Percentiles rank a stretch among this genome's conserved stretches.
phyloP scores from a whole-genome alignment of 164 flowering plant species.

The Brasenia schreberi region DNA sequence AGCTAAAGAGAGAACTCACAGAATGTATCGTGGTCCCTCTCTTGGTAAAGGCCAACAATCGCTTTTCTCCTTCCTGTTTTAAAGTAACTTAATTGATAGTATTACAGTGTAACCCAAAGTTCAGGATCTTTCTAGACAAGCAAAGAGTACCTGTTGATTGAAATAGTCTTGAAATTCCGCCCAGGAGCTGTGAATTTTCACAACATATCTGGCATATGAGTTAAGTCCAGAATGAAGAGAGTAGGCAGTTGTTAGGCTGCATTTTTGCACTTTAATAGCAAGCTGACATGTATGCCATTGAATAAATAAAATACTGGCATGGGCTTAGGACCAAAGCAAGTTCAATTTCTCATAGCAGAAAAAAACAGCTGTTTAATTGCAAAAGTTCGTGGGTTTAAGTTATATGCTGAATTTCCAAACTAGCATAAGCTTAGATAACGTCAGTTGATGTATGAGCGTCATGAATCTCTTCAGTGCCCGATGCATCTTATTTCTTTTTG shows the following conservation, averaged over 20 bases:
- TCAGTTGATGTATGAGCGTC: too few species aligned
- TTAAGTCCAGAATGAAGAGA: conserved; percentile 8
- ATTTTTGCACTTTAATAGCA: neutral
- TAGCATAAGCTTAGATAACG: too few species aligned
- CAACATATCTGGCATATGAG: conserved; percentile 54
- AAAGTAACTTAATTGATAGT: neutral
- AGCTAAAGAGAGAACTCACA: conserved; percentile 25
- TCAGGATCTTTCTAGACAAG: neutral
- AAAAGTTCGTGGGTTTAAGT: too few species aligned
- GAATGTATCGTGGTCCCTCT: conserved; percentile 65
- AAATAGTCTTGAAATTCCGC: conserved; percentile 67
- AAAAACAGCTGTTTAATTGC: too few species aligned
- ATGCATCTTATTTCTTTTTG: too few species aligned
- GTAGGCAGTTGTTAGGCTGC: neutral
- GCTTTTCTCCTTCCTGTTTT: conserved; percentile 65
- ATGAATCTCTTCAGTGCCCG: too few species aligned
- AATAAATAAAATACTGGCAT: too few species aligned
- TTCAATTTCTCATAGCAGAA: too few species aligned
- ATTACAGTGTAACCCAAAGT: neutral
- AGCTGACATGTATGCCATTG: neutral
- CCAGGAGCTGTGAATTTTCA: conserved; percentile 88
- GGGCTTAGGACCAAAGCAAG: too few species aligned
- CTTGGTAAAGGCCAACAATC: conserved; percentile 83
- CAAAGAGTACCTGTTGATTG: conserved; percentile 41
- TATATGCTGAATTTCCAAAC: too few species aligned